Base-by-base conservation (phyloP, 2,329 filamentous ascomycete species). In the Epichloe festucae region DNA sequence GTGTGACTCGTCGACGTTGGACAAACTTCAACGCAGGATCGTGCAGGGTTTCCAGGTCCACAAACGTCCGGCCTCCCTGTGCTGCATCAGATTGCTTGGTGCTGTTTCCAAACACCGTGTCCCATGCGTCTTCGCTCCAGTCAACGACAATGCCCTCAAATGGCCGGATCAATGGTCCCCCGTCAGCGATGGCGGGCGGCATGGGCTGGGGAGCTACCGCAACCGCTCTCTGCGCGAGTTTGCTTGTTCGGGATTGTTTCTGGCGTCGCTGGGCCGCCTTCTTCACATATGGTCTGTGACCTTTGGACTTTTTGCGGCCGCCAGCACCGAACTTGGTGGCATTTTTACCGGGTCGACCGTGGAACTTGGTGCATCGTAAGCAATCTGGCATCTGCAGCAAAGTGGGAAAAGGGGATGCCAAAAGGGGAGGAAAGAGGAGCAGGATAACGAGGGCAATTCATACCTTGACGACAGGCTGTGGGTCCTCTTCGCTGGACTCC, bases 61-160 rank as follows among this genome's bases (percentile, higher is more conserved):
- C 65, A 67, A 77, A 85, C 0, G 81, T 85, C 41, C 76, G 71
- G 23, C 73, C 65, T 43, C 87, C 87, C 38, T 81, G 77, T 35
- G 76, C 63, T 10, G 77, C 72, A 11, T 70, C 58, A 17, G 48
- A 17, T n/a, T 58, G 51, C 39, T 35, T 58, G 56, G 51, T 60
- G 56, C 57, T 65, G n/a, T 66, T 67, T 43, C 72, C 72, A 62
- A 95, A 97, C 21, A 95, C 73, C 15, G 73, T 72, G 17, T 91
- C 81, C 63, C 80, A 85, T 5, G 82, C 82, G 7, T 84, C 74
- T 7, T 81, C 72, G 43, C 74, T 79, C 90, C 91, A 98, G 59
- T 97, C 90, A 11, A 96, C 78, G 5, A 97, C 74, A 46, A 98
- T 81, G 23, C 81, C 87, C 66, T 98, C 93, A 48, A 87, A 85